Evolutionary conservation across 441 rosid species (phyloP).

Genomic region (Melastoma candidum): DNA sequence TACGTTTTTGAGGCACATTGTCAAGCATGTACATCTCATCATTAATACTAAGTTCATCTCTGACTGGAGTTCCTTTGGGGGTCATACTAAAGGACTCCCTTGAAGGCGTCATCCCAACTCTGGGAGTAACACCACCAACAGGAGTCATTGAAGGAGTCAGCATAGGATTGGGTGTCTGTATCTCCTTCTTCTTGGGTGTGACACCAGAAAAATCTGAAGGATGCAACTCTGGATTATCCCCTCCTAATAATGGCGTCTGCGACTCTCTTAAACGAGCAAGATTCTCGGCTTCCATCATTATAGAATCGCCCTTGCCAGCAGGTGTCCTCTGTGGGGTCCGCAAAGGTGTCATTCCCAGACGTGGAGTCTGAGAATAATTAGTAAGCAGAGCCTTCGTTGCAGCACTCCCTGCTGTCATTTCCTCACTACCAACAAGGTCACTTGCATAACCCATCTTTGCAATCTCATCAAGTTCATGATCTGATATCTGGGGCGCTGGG

Average conservation of each 20-base stretch:
- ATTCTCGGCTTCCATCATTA: conserved; percentile 99
- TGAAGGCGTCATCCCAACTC: conserved; percentile 85
- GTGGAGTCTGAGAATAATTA: conserved; percentile 87
- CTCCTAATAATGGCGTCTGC: conserved; percentile 96
- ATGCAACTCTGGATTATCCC: conserved; percentile 96
- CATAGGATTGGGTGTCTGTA: conserved; percentile 91
- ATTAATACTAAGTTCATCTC: conserved; percentile 93
- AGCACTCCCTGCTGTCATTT: conserved; percentile 75
- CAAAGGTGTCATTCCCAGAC: conserved; percentile 76
- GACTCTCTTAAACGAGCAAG: conserved; percentile 93
- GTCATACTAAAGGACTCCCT: conserved; percentile 82
- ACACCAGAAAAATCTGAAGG: conserved; percentile 99
- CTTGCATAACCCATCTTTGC: conserved; percentile 98
- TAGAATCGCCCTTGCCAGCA: conserved; percentile 92
- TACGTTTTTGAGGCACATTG: conserved; percentile 61
- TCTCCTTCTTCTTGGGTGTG: conserved; percentile 79
- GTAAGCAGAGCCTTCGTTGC: conserved; percentile 95
- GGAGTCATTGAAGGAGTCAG: conserved; percentile 88
- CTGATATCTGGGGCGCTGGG: conserved; percentile 95
- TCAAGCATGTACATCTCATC: conserved; percentile 83
- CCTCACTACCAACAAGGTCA: conserved; percentile 79
- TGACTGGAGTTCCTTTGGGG: conserved; percentile 88
- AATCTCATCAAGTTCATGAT: conserved; percentile 87
- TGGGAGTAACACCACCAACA: conserved; percentile 75
- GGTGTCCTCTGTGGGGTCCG: conserved; percentile 97